Percentiles rank a stretch among this genome's conserved stretches.
Evolutionary conservation across 2,329 filamentous ascomycete species (phyloP).

Genomic region (Neophaeococcomyces aloes): DNA sequence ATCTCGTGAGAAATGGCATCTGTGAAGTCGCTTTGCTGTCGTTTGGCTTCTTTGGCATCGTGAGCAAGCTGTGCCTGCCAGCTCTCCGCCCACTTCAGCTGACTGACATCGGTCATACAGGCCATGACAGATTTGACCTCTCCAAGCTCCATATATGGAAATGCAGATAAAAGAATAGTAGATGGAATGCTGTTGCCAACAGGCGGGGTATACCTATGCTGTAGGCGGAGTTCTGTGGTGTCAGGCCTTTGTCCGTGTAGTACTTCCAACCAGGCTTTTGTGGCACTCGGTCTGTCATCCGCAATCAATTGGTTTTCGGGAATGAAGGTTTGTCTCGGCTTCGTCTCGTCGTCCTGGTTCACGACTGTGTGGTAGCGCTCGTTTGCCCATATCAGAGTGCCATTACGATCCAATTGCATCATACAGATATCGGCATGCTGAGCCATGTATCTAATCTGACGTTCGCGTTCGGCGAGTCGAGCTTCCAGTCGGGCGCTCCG

Average conservation of each 20-base stretch:
- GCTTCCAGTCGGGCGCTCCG: conserved; percentile 10
- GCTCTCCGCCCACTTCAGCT: conserved; percentile 18
- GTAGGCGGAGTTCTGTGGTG: conserved; percentile 11
- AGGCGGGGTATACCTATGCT: conserved; percentile 11
- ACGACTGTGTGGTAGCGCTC: conserved; percentile 14
- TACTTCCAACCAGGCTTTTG: conserved; percentile 6
- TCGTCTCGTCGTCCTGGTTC: conserved; percentile 10
- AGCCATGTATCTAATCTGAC: conserved; percentile 15
- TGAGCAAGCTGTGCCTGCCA: conserved; percentile 34
- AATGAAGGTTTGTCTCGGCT: conserved; percentile 2
- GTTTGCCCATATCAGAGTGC: conserved; percentile 16
- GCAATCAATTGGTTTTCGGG: conserved; percentile 12
- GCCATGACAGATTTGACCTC: conserved; percentile 24
- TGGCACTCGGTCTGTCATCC: conserved; percentile 6
- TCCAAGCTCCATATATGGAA: conserved; percentile 23
- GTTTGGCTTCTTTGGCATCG: conserved; percentile 16
- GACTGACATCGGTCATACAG: conserved; percentile 33
- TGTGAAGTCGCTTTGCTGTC: conserved; percentile 54
- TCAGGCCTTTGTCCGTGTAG: conserved; percentile 7
- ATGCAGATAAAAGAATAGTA: conserved; percentile 12
- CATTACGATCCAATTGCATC: conserved; percentile 7
- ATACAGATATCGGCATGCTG: conserved; percentile 14
- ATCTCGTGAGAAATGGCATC: conserved; percentile 55
- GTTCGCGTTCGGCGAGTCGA: conserved; percentile 13
- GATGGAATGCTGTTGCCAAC: conserved; percentile 10